These are phyloP conservation scores for Parastagonospora avenae DNA, from an alignment of 2,329 filamentous ascomycete genomes.

Conservation along the genomic window DNA sequence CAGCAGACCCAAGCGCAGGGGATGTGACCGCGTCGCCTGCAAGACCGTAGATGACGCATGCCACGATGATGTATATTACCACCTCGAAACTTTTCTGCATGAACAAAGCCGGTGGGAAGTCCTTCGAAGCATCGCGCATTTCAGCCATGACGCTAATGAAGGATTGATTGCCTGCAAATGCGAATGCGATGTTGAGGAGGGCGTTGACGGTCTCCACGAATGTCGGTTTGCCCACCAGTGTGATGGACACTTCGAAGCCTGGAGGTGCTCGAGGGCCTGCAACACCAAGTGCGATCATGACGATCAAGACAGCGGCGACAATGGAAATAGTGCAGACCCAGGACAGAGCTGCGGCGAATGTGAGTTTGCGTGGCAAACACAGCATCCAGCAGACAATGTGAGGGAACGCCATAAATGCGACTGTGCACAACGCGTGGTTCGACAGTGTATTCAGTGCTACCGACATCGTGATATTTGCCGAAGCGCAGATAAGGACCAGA, in stretches of 20 bases:
- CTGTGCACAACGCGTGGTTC: slow-evolving; percentile 65
- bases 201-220: slow-evolving; percentile 35
- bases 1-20: slow-evolving; percentile 69
- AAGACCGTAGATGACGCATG: slow-evolving; percentile 71
- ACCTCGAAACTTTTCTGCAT: slow-evolving; percentile 61
- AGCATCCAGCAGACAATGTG: slow-evolving; percentile 64
- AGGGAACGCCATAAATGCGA: slow-evolving; percentile 67
- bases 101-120: slow-evolving; percentile 67
- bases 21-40: slow-evolving; percentile 65
- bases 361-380: slow-evolving; percentile 66
- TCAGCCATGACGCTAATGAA: slow-evolving; percentile 72
- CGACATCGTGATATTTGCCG: slow-evolving; percentile 41
- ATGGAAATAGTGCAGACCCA: slow-evolving; percentile 63
- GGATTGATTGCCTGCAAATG: slow-evolving; percentile 68
- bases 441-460: slow-evolving; percentile 70
- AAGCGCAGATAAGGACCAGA: slow-evolving; percentile 34
- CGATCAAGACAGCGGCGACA: slow-evolving; percentile 66
- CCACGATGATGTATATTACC: slow-evolving; percentile 66
- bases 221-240: slow-evolving; percentile 30
- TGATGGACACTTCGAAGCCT: slow-evolving; percentile 29
- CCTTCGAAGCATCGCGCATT: slow-evolving; percentile 60
- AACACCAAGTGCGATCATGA: slow-evolving; percentile 69
- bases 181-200: slow-evolving; percentile 68
- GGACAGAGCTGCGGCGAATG: slow-evolving; percentile 65
- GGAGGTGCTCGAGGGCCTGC: slow-evolving; percentile 45